These are phyloP conservation scores for Leptographium flavum DNA, from an alignment of 2,329 filamentous ascomycete genomes.

Conservation along the genomic window DNA sequence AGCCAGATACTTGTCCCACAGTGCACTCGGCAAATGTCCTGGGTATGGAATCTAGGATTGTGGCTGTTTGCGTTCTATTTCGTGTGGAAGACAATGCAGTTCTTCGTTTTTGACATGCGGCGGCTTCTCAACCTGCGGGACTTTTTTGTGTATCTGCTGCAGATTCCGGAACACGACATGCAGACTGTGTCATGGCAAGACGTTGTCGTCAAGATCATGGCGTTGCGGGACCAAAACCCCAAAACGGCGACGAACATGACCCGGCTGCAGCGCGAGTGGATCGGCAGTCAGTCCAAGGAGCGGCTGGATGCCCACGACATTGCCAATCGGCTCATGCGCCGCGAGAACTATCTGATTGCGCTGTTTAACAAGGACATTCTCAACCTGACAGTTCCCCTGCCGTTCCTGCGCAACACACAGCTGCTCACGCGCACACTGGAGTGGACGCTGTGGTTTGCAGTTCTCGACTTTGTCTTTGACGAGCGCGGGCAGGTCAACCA, in stretches of 20 bases:
- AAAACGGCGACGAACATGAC: constrained; percentile 51
- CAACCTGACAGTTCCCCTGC: constrained; percentile 72
- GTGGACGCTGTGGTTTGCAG: constrained; percentile 81
- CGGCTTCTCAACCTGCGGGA: constrained; percentile 65
- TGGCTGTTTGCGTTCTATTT: constrained; percentile 83
- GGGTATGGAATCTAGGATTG: constrained; percentile 60
- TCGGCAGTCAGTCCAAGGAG: constrained; percentile 82
- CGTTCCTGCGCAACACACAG: constrained; percentile 65
- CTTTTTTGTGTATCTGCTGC: constrained; percentile 71
- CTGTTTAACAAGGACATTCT: constrained; percentile 95
- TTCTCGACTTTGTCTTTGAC: constrained; percentile 91
- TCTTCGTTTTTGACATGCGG: constrained; percentile 52
- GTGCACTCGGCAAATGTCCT: constrained; percentile 64
- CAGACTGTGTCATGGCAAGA: constrained; percentile 93
- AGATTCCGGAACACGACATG: constrained; percentile 71
- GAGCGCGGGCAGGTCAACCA: constrained; percentile 75
- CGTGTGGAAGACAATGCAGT: constrained; percentile 64
- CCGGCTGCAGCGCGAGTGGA: constrained; percentile 35
- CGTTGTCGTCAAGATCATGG: constrained; percentile 73
- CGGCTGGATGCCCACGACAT: constrained; percentile 93
- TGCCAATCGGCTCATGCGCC: constrained; percentile 89
- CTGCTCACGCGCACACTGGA: constrained; percentile 81
- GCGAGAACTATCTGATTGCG: constrained; percentile 93
- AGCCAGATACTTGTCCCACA: constrained; percentile 48
- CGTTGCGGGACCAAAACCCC: constrained; percentile 72